Evolutionary conservation across 1,284 basidiomycete genomes (phyloP), one percentile per base, ranked within the genome.

Genomic region (Rhodofomes roseus): DNA sequence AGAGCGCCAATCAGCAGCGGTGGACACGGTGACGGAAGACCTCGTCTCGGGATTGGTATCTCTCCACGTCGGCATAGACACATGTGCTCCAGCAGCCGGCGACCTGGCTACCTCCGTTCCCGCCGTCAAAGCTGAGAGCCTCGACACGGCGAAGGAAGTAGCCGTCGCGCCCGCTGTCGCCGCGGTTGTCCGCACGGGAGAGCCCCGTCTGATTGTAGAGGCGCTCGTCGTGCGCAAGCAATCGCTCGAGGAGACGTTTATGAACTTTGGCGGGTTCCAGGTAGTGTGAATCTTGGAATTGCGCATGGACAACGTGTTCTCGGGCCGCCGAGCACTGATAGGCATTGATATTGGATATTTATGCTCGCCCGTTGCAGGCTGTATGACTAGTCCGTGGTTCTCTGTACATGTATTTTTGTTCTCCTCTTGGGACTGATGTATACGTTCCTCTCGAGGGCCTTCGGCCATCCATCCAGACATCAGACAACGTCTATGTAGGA

Each of bases 211-310:
- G 8, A 91, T 92, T 52, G 88, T 92, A n/a, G 90, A 92, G 69
- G 90, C 82, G 1, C 78, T 92, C 31, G 86, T 92, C 2, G 85
- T 91, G 16, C 78, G 88, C 54, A 89, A 92, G 71, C 76, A 90
- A 73, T 85, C 85, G 11, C 66, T 87, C 2, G 86, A 88, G 58
- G 90, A 91, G 68, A 85, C 79, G 9, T 91, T 86, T 70, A 70
- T 91, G 59, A 88, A 91, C 70, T 90, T 92, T 68, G 83, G 81
- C 9, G 84, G 84, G 5, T 87, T 91, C 64, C 78, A 80, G 34
- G 65, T 86, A 20, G 62, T 63, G 4, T 66, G 57, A 63, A n/a
- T n/a, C n/a, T n/a, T 27, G 29, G 18, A 58, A 11, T 11, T 5
- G 31, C 31, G 11, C 46, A 9, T 20, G 20, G 43, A 23, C 20